Evolutionary conservation across 164 flowering plant species (phyloP).

Genomic region (Kingdonia uniflora): DNA sequence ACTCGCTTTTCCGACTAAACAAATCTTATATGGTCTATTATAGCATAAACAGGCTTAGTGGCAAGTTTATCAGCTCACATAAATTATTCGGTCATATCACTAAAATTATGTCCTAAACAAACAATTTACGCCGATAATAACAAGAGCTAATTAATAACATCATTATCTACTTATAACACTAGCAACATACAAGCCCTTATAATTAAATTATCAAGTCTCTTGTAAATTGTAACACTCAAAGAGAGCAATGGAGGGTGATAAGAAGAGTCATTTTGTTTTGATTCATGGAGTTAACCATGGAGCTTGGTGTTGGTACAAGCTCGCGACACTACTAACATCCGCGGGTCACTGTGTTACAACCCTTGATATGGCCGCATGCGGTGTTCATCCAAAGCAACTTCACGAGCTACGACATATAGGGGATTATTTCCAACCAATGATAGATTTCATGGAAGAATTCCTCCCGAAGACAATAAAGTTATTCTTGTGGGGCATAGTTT

Average conservation of each 20-base stretch:
- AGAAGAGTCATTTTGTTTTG: slow-evolving; percentile 16
- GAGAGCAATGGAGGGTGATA: neutral
- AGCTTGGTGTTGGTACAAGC: slow-evolving; percentile 6
- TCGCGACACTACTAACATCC: slow-evolving; percentile 11
- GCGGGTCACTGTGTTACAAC: slow-evolving; percentile 21
- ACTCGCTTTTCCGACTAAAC: too few relatives aligned
- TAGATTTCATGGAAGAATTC: slow-evolving; percentile 16
- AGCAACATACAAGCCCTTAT: too few relatives aligned
- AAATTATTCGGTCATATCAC: too few relatives aligned
- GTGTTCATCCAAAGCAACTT: slow-evolving; percentile 10
- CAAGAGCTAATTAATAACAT: too few relatives aligned
- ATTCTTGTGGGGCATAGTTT: slow-evolving; percentile 29
- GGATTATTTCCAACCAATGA: slow-evolving; percentile 19
- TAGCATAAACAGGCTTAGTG: too few relatives aligned
- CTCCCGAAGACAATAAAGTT: slow-evolving; percentile 15
- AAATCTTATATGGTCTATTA: too few relatives aligned
- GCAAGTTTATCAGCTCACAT: too few relatives aligned
- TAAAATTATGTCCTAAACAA: too few relatives aligned
- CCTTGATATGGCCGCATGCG: slow-evolving; percentile 22
- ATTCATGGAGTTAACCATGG: slow-evolving; percentile 23
- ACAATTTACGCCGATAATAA: too few relatives aligned
- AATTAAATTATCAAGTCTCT: too few relatives aligned
- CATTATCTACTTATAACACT: too few relatives aligned
- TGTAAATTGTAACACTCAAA: neutral
- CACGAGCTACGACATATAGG: slow-evolving; percentile 8